Base-by-base conservation (phyloP, 2,329 filamentous ascomycete genomes). In the Aspergillus ruber region DNA sequence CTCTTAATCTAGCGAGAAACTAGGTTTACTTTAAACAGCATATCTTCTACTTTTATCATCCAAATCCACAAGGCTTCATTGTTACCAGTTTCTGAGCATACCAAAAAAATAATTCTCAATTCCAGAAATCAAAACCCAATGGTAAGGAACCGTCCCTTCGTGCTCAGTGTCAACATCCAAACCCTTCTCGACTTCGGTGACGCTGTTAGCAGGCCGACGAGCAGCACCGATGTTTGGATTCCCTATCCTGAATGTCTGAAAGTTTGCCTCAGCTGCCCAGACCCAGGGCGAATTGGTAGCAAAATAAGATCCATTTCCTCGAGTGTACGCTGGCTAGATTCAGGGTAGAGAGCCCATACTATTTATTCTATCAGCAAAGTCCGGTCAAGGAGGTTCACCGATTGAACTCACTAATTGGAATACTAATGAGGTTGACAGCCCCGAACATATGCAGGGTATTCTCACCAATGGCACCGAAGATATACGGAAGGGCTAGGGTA, bases 231-330 rank as follows among this genome's bases (percentile, higher is more conserved):
- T 21, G 6, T 5, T 75, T 0, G 81, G 80, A 48, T 80, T 80
- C 60, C 83, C 79, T 3, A 72, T 78, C 63, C 81, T 83, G 43
- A 85, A 69, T n/a, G 71, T 71, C 4, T 73, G 74, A 65, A 85
- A 86, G 25, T 77, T 82, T 57, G 72, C 75, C 67, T 86, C 83
- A 0, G 83, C 83, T 44, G 85, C 82, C 85, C 85, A 88, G 1
- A 78, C 77, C 82, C 82, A 88, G 3, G 80, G 79, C 0, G 75
- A 82, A n/a, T 82, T 73, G 0, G 81, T 77, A 0, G 84, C 82
- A 55, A 90, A 89, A 0, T 89, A 0, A 88, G 67, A 51, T 90
- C 82, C 73, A 89, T 88, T 58, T 88, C 85, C 58, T 89, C 86
- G 0, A 89, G 71, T 0, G 84, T 88, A 0, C 85, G 77, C 62